phyloP scores from a whole-genome alignment of 345 rosid genomes.

The Bretschneidera sinensis region DNA sequence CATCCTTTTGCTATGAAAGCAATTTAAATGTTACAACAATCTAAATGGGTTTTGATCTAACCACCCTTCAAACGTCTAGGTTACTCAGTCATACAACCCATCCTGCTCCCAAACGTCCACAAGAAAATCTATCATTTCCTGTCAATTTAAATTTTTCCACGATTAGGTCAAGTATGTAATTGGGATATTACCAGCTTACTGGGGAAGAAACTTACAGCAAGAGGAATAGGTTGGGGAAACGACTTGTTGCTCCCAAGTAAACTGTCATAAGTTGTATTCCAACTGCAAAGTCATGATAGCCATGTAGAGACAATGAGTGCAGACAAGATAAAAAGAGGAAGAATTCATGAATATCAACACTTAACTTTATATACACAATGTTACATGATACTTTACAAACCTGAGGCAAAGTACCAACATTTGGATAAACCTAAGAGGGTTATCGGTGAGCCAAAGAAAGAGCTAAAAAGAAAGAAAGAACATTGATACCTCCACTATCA shows the following conservation, averaged over 20 bases:
- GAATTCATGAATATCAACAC: conserved; percentile 13
- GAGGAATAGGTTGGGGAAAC: conserved; percentile 73
- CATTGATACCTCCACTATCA: no score
- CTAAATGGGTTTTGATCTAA: neutral
- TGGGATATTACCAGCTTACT: neutral
- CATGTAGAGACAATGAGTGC: conserved; percentile 28
- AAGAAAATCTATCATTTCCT: conserved; percentile 96
- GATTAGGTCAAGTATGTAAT: neutral
- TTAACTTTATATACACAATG: no score
- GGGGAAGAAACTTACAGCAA: conserved; percentile 40
- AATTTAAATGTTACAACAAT: neutral
- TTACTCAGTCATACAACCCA: conserved; percentile 68
- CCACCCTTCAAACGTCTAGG: conserved; percentile 17
- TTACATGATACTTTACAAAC: no score
- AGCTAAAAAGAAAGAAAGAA: no score
- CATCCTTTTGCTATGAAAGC: neutral
- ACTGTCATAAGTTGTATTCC: conserved; percentile 65
- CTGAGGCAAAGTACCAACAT: no score
- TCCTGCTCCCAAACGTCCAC: conserved; percentile 93
- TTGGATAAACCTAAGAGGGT: no score
- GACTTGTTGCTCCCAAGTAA: conserved; percentile 84
- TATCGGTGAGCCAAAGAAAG: no score
- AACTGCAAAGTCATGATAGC: conserved; percentile 60
- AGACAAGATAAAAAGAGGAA: conserved; percentile 24
- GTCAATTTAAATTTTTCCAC: conserved; percentile 13